A percentile compares a stretch with the other conserved stretches of the same genome.
Evolutionary conservation across 768 basidiomycete species (phyloP).

Genomic region (Boletus speciosus): DNA sequence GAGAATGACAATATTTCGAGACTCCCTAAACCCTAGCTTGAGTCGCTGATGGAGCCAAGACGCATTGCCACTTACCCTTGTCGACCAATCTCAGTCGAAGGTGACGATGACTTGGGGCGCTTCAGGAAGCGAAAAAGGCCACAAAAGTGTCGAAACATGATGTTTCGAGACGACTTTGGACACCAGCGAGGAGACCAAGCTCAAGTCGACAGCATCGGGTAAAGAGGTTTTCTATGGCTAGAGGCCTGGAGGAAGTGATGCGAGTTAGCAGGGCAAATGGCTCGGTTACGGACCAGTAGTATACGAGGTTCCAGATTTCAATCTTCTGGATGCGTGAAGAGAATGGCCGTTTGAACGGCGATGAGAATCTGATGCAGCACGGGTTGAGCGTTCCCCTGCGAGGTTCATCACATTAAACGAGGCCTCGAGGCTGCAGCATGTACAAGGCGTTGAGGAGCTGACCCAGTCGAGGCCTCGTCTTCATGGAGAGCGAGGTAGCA

Average conservation of each 20-base stretch:
- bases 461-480: too few relatives aligned
- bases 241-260: background rate
- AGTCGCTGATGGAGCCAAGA: background rate
- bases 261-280: background rate
- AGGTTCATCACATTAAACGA: slow-evolving; percentile 2
- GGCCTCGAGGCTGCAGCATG: slow-evolving; percentile 15
- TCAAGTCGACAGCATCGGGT: background rate
- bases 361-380: slow-evolving; percentile 9
- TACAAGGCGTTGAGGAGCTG: background rate
- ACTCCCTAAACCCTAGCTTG: background rate
- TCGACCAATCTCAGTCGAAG: background rate
- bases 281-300: background rate
- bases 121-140: background rate
- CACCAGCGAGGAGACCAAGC: background rate
- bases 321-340: background rate
- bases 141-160: background rate
- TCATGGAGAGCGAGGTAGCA: background rate
- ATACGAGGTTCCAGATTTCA: background rate
- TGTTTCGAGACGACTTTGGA: background rate
- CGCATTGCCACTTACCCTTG: slow-evolving; percentile 6
- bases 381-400: background rate
- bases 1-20: slow-evolving; percentile 18
- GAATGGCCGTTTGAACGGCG: background rate
- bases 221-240: background rate
- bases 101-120: background rate